Evolutionary conservation across 371 early-diverging fungal genomes (phyloP).

Genomic region (Umbelopsis sp.): DNA sequence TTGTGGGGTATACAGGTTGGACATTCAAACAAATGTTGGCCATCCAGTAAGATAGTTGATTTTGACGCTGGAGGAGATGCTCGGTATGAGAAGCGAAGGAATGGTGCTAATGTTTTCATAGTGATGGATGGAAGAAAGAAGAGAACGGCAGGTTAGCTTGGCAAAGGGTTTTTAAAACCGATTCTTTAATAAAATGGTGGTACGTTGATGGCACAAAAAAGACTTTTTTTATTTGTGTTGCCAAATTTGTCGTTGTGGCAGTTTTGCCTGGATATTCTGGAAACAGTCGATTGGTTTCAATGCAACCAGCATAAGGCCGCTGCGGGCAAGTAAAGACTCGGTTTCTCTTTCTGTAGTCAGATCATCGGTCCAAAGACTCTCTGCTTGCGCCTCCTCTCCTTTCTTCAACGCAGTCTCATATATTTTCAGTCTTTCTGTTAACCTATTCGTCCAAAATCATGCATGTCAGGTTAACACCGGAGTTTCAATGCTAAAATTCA

Average conservation of each 20-base stretch:
- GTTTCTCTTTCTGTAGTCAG: background rate
- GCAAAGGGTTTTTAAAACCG: too few species aligned
- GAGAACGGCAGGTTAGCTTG: background rate
- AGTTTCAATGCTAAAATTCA: background rate
- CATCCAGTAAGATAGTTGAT: background rate
- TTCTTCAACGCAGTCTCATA: background rate
- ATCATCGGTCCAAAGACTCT: background rate
- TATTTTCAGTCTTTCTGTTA: background rate
- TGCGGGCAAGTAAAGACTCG: background rate
- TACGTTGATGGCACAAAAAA: too few species aligned
- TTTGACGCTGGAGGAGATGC: background rate
- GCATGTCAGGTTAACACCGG: background rate
- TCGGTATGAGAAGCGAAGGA: slow-evolving; percentile 11
- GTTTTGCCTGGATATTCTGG: background rate
- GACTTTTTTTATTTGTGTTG: background rate
- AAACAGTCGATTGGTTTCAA: background rate
- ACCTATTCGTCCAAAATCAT: background rate
- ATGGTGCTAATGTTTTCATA: slow-evolving; percentile 12
- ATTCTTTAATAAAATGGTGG: too few species aligned
- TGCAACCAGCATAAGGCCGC: background rate
- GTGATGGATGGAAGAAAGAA: background rate
- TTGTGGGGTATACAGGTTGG: background rate
- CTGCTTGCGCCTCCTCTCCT: background rate
- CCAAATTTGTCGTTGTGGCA: slow-evolving; percentile 16
- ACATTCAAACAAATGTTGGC: background rate